Base-by-base conservation (phyloP, 2,329 filamentous ascomycete genomes). In the Clarireedia monteithiana region DNA sequence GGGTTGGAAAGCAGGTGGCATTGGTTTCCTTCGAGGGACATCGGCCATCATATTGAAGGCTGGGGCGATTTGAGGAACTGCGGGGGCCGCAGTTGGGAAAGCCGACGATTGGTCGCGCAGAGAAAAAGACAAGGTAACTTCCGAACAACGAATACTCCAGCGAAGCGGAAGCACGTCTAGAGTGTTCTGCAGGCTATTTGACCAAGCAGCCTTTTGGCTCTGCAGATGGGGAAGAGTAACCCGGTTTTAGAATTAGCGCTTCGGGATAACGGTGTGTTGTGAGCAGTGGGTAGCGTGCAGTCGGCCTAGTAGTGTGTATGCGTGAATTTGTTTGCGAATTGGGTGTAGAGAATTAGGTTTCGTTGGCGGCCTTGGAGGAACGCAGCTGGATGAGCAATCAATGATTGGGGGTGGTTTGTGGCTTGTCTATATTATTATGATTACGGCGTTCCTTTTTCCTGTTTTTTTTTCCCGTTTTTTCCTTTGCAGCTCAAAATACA, bases 11-110 rank as follows among this genome's bases (percentile, higher is more conserved):
- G 59, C 60, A 45, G 62, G 23, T 24, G 66, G 66, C 63, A 66
- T 66, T 27, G 65, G 64, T 56, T 67, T 67, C 50, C 65, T 57
- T n/a, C 55, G 62, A 44, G 64, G 63, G 34, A 65, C 34, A 55
- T 65, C 64, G 56, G 65, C 62, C 64, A 67, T 67, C 63, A 65
- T 67, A 54, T 54, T 54, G 52, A 44, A 48, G 40, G n/a, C 3
- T 38, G 23, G 38, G 44, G 39, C 39, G 39, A 6, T 39, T 39
- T n/a, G 20, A 45, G 44, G 38, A 27, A 48, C 51, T 48, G 44
- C 30, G 40, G 51, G 51, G 44, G 48, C n/a, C 12, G 39, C 24
- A 12, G 26, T 39, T 20, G 48, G 30, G 44, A 53, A 53, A 14
- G 34, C 3, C 27, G 36, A 39, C 48, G 26, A 48, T 53, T 48